These are phyloP conservation scores for Penicillium fuscoglaucum DNA, from an alignment of 2,329 filamentous ascomycete species.

Conservation along the genomic window DNA sequence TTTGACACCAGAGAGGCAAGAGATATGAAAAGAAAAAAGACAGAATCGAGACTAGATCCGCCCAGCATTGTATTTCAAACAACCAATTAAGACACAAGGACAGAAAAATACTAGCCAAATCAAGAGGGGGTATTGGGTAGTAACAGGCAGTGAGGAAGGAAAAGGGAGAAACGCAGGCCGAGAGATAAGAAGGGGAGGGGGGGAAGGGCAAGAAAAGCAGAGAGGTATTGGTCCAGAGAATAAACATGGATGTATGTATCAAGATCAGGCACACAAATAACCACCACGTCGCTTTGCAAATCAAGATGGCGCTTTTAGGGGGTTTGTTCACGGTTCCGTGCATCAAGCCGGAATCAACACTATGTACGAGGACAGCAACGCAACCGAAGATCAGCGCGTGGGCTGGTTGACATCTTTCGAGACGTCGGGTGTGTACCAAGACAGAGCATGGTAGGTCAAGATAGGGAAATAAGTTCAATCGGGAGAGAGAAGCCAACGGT, in stretches of 20 bases:
- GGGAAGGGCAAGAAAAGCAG: conserved; percentile 1
- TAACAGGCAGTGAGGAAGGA: not conserved
- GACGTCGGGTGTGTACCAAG: conserved; percentile 1
- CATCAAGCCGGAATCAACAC: conserved; percentile 20
- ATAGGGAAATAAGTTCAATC: not conserved
- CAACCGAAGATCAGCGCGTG: not conserved
- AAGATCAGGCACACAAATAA: conserved; percentile 7
- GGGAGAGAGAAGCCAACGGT: not conserved
- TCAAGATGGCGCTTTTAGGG: conserved; percentile 15
- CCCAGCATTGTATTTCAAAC: conserved; percentile 10
- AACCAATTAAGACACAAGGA: conserved; percentile 13
- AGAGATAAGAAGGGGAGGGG: not conserved
- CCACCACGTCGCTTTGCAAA: conserved; percentile 13
- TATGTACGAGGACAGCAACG: conserved; percentile 25
- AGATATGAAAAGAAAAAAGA: not conserved
- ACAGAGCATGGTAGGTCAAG: not conserved
- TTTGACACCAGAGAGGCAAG: conserved; percentile 1
- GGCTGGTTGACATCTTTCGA: not conserved
- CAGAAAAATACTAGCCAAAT: conserved; percentile 24
- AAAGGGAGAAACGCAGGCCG: not conserved
- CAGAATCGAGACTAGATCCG: not conserved
- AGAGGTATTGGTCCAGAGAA: conserved; percentile 1
- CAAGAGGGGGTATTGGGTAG: conserved; percentile 24
- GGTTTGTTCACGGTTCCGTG: conserved; percentile 18
- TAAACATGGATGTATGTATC: conserved; percentile 2